Evolutionary conservation across 164 flowering plant species (phyloP), one percentile per base, ranked within the genome.

Genomic region (Nymphaea thermarum): DNA sequence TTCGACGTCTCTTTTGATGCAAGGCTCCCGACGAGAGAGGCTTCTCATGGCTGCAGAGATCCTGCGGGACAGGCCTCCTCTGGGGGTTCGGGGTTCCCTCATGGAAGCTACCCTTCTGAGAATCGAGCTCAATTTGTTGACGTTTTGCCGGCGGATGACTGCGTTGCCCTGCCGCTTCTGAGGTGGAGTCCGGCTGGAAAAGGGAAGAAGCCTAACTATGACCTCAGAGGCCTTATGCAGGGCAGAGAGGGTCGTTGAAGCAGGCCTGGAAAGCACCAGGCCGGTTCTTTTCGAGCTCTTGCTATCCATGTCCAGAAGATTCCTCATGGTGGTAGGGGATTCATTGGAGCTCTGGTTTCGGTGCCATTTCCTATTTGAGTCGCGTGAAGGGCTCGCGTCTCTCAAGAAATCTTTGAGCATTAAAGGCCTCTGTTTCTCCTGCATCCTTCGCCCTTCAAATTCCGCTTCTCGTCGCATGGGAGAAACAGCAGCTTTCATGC

Each of bases 351-450:
- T 47, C 95, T 12, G 11, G 12, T 47, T 7, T 7, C 3, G 55
- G 55, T 47, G 55, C 55, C 55, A 6, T 12, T 12, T 47, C 55
- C 12, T 47, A 95, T 41, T 88, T 88, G 41, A 65, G 55, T 16
- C 12, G 7, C 12, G 55, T 25, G 36, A 0, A 25, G 36, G 36
- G 36, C 36, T 25, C 36, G 36, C 36, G 43, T 87, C 90, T 17
- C 65, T 61, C 15, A 91, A 77, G 71, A 73, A 87, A 68, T 91
- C 97, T 62, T 85, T 91, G 18, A 91, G 81, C 78, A 87, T 65
- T 67, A 77, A 42, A n/a, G 84, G 80, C 45, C 59, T 68, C 63
- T 65, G 53, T 43, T 65, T 65, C 16, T 63, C 25, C 7, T 47
- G 11, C 12, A 12, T 12, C 55, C 11, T 47, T 12, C 12, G 11